A percentile compares a stretch with the other conserved stretches of the same genome.
These are phyloP conservation scores for Phaffomyces thermotolerans DNA, from an alignment of 805 yeast species.

Conservation along the genomic window DNA sequence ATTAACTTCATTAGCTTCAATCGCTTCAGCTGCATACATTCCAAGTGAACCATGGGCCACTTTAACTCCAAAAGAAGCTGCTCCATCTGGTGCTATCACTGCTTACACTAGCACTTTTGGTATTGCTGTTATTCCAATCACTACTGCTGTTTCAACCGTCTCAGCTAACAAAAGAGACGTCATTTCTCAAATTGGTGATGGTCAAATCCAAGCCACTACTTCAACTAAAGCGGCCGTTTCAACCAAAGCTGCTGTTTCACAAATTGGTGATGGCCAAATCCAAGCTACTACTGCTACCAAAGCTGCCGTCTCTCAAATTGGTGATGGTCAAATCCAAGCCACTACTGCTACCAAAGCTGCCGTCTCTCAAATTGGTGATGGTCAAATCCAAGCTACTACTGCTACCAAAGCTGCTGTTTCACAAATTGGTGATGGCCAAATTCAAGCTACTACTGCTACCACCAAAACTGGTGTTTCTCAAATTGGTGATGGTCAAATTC, in stretches of 20 bases:
- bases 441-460: slow-evolving; percentile 2
- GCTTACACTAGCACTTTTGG: slow-evolving; percentile 55
- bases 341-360: slow-evolving; percentile 37
- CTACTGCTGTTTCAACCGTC: slow-evolving; percentile 7
- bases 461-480: slow-evolving; percentile 1
- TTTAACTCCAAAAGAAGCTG: slow-evolving; percentile 53
- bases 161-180: slow-evolving; percentile 13
- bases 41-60: slow-evolving; percentile 67
- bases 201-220: slow-evolving; percentile 27
- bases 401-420: slow-evolving; percentile 1
- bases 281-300: slow-evolving; percentile 24
- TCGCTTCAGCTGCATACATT: slow-evolving; percentile 52
- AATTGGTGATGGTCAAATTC: slow-evolving; percentile 4
- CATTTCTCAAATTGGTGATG: slow-evolving; percentile 24
- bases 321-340: slow-evolving; percentile 10
- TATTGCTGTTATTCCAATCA: slow-evolving; percentile 53
- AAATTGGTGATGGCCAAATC: slow-evolving; percentile 26
- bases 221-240: slow-evolving; percentile 19
- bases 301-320: slow-evolving; percentile 17
- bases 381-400: slow-evolving; percentile 9
- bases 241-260: slow-evolving; percentile 21
- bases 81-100: slow-evolving; percentile 48
- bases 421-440: slow-evolving; percentile 4
- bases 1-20: slow-evolving; percentile 34
- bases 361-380: slow-evolving; percentile 32